Percentiles rank a stretch among this genome's conserved stretches.
phyloP scores from a whole-genome alignment of 2,329 filamentous ascomycete genomes.

The Hortaea sp. region DNA sequence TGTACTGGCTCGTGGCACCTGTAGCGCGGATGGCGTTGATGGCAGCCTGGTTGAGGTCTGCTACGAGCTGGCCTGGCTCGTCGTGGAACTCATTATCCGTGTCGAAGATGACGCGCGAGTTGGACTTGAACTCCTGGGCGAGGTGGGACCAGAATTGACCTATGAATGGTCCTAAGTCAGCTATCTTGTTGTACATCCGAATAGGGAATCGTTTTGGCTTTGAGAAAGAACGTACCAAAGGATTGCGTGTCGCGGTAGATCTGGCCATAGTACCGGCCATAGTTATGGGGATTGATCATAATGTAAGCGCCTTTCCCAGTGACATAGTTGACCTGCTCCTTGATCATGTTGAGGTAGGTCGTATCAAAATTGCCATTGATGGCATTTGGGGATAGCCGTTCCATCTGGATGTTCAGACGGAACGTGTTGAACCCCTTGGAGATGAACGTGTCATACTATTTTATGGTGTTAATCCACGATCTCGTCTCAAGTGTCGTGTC shows the following conservation, averaged over 20 bases:
- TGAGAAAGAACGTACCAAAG: constrained; percentile 27
- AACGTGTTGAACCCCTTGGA: constrained; percentile 47
- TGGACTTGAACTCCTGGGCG: constrained; percentile 30
- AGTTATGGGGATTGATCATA: constrained; percentile 43
- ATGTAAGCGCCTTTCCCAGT: constrained; percentile 39
- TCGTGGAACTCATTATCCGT: constrained; percentile 39
- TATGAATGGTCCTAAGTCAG: no score
- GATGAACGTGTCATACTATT: constrained; percentile 37
- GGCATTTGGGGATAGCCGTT: constrained; percentile 42
- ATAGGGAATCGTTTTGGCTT: no score
- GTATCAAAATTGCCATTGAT: constrained; percentile 38
- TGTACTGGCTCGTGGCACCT: constrained; percentile 42
- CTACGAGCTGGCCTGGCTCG: constrained; percentile 35
- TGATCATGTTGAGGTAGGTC: constrained; percentile 36
- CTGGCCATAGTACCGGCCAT: constrained; percentile 38
- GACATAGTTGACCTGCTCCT: constrained; percentile 35
- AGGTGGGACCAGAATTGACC: constrained; percentile 29
- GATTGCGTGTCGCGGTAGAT: constrained; percentile 33
- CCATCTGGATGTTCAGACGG: constrained; percentile 49
- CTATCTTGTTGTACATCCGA: no score
- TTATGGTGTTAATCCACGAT: no score
- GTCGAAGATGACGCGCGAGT: constrained; percentile 36
- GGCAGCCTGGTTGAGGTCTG: constrained; percentile 37
- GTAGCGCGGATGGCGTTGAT: constrained; percentile 37
- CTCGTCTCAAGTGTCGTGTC: no score